A percentile compares a stretch with the other conserved stretches of the same genome.
These are phyloP conservation scores for Saccharomyces hybrid DNA, from an alignment of 1,139 yeast genomes.

Conservation along the genomic window DNA sequence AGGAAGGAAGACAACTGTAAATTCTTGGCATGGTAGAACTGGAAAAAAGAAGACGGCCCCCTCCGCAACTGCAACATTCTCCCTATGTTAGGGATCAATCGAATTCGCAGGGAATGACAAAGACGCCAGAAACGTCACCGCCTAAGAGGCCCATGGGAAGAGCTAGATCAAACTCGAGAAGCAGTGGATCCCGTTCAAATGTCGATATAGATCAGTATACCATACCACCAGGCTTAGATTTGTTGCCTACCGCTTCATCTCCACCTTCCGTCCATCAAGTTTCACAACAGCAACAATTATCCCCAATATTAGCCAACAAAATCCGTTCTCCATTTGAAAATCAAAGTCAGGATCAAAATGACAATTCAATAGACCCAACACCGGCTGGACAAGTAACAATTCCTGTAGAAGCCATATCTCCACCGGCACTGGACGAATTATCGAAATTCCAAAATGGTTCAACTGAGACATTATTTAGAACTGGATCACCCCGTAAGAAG, in stretches of 20 bases:
- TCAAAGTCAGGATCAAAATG: background rate
- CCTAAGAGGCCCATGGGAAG: conserved; percentile 13
- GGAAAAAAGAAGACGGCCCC: conserved; percentile 12
- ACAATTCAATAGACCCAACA: background rate
- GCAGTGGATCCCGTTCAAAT: conserved; percentile 23
- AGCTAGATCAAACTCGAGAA: conserved; percentile 29
- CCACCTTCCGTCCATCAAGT: background rate
- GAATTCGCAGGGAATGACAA: conserved; percentile 1
- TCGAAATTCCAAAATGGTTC: conserved; percentile 3
- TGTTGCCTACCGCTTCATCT: background rate
- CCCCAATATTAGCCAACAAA: background rate
- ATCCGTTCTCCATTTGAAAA: background rate
- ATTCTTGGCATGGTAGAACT: conserved; percentile 10
- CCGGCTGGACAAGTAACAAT: background rate
- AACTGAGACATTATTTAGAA: conserved; percentile 2
- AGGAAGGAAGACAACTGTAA: background rate
- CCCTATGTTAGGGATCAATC: conserved; percentile 3
- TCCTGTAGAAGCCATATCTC: background rate
- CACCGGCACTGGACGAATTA: background rate
- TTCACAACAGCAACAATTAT: background rate
- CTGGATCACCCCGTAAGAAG: conserved; percentile 16
- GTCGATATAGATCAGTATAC: conserved; percentile 7
- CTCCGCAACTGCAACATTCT: conserved; percentile 4
- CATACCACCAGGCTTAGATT: background rate
- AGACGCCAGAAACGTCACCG: conserved; percentile 1